These are phyloP conservation scores for Mycena leptocephala DNA, from an alignment of 768 basidiomycete genomes.

Conservation along the genomic window DNA sequence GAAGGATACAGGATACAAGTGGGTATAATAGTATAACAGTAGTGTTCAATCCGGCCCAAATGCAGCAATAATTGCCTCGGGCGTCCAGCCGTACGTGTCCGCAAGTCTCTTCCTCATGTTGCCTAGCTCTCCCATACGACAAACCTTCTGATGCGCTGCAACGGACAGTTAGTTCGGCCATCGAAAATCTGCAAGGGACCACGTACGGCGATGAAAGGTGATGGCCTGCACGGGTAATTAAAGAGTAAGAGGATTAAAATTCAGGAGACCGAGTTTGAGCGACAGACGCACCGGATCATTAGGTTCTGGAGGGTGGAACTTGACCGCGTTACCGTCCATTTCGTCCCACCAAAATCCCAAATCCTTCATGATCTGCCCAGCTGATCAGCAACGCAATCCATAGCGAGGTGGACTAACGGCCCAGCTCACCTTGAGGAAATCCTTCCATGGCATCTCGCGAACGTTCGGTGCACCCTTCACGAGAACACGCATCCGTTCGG, in stretches of 20 bases:
- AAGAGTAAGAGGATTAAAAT: background rate
- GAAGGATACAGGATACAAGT: background rate
- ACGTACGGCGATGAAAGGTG: constrained; percentile 17
- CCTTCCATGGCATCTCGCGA: constrained; percentile 21
- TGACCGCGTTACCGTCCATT: constrained; percentile 8
- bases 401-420: background rate
- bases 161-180: background rate
- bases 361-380: constrained; percentile 20
- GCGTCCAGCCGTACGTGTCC: constrained; percentile 25
- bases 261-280: background rate
- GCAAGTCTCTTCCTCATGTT: constrained; percentile 9
- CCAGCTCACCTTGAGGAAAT: constrained; percentile 14
- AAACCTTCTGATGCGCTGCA: constrained; percentile 8
- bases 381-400: background rate
- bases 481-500: constrained; percentile 10
- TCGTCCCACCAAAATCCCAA: constrained; percentile 7
- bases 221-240: background rate
- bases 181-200: background rate
- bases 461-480: constrained; percentile 2
- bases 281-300: constrained; percentile 11
- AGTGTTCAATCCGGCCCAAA: constrained; percentile 14
- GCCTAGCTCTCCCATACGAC: background rate
- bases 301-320: constrained; percentile 6
- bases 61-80: constrained; percentile 13
- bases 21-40: background rate